Percentiles rank a stretch among this genome's conserved stretches.
Evolutionary conservation across 257 asterid genomes (phyloP).

Genomic region (Marsdenia floribunda): DNA sequence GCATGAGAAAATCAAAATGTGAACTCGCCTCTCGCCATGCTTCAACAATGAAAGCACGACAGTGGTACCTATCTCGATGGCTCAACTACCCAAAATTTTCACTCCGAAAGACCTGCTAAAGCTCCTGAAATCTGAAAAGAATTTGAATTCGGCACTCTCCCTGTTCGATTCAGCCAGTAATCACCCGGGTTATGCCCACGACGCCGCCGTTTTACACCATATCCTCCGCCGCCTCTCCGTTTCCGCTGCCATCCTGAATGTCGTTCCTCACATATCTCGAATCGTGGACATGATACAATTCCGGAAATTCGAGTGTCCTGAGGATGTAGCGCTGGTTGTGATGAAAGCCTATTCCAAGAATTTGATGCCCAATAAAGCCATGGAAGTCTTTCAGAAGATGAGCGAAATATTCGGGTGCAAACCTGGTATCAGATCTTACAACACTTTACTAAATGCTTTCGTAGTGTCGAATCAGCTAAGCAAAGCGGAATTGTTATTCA

Average conservation of each 20-base stretch:
- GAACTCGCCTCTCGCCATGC: not conserved
- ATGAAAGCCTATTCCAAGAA: conserved; percentile 56
- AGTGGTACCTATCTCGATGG: conserved; percentile 3
- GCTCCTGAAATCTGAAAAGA: conserved; percentile 65
- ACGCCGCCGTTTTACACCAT: conserved; percentile 55
- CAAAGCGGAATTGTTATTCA: conserved; percentile 65
- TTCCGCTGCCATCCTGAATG: conserved; percentile 30
- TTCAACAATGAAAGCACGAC: not conserved
- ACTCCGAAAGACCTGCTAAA: conserved; percentile 46
- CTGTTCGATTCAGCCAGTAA: conserved; percentile 57
- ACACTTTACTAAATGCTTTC: conserved; percentile 65
- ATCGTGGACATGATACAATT: conserved; percentile 47
- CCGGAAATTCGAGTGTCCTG: conserved; percentile 57
- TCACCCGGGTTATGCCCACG: conserved; percentile 47
- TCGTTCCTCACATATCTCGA: conserved; percentile 36
- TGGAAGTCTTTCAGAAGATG: conserved; percentile 67
- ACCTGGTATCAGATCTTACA: conserved; percentile 69
- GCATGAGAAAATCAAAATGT: not conserved
- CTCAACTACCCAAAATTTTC: conserved; percentile 43
- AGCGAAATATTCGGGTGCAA: conserved; percentile 57
- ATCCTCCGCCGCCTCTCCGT: conserved; percentile 72
- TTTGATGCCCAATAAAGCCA: conserved; percentile 52
- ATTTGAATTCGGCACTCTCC: conserved; percentile 44
- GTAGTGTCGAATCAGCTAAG: conserved; percentile 55
- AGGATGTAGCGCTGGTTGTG: conserved; percentile 55